A percentile compares a stretch with the other conserved stretches of the same genome.
Conservation (phyloP, 345 rosid genomes). For the Leavenworthia alabamica region DNA sequence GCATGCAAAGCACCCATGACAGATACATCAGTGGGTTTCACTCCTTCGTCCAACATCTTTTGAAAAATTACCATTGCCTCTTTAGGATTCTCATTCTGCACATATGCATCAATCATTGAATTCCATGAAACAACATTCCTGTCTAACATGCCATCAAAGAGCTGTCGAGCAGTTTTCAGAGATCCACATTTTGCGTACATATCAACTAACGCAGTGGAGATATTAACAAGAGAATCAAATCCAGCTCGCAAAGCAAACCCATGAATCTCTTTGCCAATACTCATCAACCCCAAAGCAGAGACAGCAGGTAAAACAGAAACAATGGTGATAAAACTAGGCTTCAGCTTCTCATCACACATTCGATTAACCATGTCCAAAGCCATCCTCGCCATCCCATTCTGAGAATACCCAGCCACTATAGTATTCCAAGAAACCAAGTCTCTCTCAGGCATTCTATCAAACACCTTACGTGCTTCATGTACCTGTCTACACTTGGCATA, state of each 20-base stretch:
- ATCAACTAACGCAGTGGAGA: slow-evolving; percentile 61
- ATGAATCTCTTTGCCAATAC: slow-evolving; percentile 59
- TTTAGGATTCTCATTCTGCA: slow-evolving; percentile 50
- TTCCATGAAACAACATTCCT: slow-evolving; percentile 77
- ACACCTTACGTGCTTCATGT: slow-evolving; percentile 64
- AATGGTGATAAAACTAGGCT: slow-evolving; percentile 61
- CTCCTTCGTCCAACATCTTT: slow-evolving; percentile 61
- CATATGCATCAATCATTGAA: slow-evolving; percentile 81
- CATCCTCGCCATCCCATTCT: slow-evolving; percentile 52
- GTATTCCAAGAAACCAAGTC: slow-evolving; percentile 85
- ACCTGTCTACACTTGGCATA: slow-evolving; percentile 58
- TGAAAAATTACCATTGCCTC: slow-evolving; percentile 54
- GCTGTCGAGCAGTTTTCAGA: slow-evolving; percentile 40
- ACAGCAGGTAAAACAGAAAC: slow-evolving; percentile 73
- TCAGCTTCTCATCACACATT: slow-evolving; percentile 55
- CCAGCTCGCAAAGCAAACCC: slow-evolving; percentile 57
- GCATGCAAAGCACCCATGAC: slow-evolving; percentile 63
- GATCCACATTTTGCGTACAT: slow-evolving; percentile 68
- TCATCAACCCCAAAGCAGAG: slow-evolving; percentile 38
- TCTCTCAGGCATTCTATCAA: slow-evolving; percentile 75
- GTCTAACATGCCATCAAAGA: slow-evolving; percentile 51
- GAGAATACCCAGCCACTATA: slow-evolving; percentile 67
- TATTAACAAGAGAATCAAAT: slow-evolving; percentile 52
- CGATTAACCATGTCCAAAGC: slow-evolving; percentile 53
- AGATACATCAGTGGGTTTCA: slow-evolving; percentile 62